Evolutionary conservation across 768 basidiomycete genomes (phyloP).

Genomic region (Termitomyces bulborhizus): DNA sequence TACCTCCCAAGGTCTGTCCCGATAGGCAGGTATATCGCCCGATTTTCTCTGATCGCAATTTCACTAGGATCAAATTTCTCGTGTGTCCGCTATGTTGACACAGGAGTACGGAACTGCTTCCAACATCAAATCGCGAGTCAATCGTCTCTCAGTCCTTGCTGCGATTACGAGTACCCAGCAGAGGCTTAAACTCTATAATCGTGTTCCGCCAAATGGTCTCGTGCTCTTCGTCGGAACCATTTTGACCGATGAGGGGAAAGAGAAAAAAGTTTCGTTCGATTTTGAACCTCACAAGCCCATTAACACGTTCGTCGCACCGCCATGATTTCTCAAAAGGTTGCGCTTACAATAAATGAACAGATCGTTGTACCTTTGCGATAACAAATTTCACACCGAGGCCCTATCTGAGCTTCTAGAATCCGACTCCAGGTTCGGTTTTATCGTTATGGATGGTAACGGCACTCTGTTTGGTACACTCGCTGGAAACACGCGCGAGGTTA

Average conservation of each 20-base stretch:
- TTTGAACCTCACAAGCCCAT: constrained; percentile 99
- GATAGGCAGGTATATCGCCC: constrained; percentile 11
- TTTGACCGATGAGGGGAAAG: constrained; percentile 97
- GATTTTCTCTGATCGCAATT: constrained; percentile 8
- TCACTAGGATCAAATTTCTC: constrained; percentile 84
- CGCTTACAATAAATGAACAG: constrained; percentile 30
- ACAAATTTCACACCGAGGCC: constrained; percentile 99
- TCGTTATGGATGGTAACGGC: constrained; percentile 99
- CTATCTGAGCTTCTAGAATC: constrained; percentile 95
- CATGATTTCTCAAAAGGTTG: not conserved
- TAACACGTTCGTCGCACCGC: constrained; percentile 69
- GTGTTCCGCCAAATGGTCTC: constrained; percentile 94
- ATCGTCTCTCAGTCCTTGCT: constrained; percentile 93
- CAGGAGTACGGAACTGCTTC: constrained; percentile 99
- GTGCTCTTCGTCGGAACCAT: constrained; percentile 98
- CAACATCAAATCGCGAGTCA: constrained; percentile 99
- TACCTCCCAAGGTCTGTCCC: constrained; percentile 78
- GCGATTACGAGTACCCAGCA: constrained; percentile 99
- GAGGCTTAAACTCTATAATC: constrained; percentile 92
- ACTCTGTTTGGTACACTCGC: constrained; percentile 93
- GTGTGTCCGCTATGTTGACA: constrained; percentile 92
- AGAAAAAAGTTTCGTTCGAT: constrained; percentile 98
- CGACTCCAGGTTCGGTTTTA: constrained; percentile 97
- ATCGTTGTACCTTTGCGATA: constrained; percentile 97
- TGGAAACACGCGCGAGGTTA: constrained; percentile 94